Evolutionary conservation across 2,329 filamentous ascomycete species (phyloP), one percentile per base, ranked within the genome.

Genomic region (Alternaria gaisen): DNA sequence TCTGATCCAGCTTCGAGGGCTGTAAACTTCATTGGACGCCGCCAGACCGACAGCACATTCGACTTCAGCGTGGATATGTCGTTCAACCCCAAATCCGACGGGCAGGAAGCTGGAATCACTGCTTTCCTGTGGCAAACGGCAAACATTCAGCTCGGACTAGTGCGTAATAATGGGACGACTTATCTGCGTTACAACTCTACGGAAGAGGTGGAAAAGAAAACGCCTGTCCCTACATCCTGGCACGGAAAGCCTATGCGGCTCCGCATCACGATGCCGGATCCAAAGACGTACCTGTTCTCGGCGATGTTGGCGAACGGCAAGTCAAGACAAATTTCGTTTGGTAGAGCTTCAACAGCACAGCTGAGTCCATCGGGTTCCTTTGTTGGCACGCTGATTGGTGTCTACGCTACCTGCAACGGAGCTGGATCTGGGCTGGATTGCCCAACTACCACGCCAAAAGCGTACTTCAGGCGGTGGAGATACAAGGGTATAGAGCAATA

Each of bases 11-110:
- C 6, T 72, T 80, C 3, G 78, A 83, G 69, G 79, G 80, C 80
- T 2, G 80, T 84, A 61, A 79, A 82, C 0, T 86, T 88, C 60
- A 75, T 88, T 18, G 82, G 80, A 1, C 79, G 83, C 2, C 76
- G 84, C 1, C 85, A 87, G 67, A 83, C 83, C 3, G 80, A 86
- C 61, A 85, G 83, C 0, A 73, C 85, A 0, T 88, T 87, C 70
- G 81, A 77, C 0, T 88, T 80, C 67, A 81, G 77, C 48, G 80
- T 85, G 3, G 79, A 85, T 57, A 50, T 87, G 20, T 53, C 53
- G 7, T 69, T 66, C 16, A 58, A 69, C 0, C 80, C 84, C 0
- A 68, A 68, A 0, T 59, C 58, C 0, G 55, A 69, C 1, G 79
- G 80, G 0, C 79, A 85, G 53, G 85, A 87, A 65, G 83, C 84